Base-by-base conservation (phyloP, 176 grass and related monocot species). In the Saccharum spontaneum region DNA sequence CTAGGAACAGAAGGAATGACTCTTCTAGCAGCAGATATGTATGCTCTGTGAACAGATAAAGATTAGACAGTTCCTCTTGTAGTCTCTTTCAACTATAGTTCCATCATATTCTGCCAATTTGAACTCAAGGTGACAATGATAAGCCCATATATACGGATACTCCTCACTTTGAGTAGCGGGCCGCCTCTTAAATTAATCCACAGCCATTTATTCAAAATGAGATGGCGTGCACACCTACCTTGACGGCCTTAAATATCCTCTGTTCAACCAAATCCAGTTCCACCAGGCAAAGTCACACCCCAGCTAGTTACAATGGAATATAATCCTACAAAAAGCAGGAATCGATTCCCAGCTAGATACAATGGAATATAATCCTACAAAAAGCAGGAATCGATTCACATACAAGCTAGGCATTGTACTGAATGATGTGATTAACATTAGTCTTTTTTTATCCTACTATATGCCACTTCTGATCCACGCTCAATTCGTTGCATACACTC, bases 1-100 rank as follows among this genome's bases (percentile, higher is more conserved):
- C 76, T 70, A 73, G 97, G 97, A 73, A 99, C 90, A 79, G 86
- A 99, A 78, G 97, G 97, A 73, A 82, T 70, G 41, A 97, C 72
- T 84, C 94, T 92, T 80, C 97, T 91, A 15, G 97, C 97, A 79
- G 97, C 90, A 84, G 97, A 99, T 86, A 99, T 99, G 48, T 99
- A 99, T 50, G 97, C 94, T 71, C 97, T 98, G 91, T 83, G 96
- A 70, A 76, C 64, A 84, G 55, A 76, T 76, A 11, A 86, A 78
- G 64, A 79, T 67, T 84, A 86, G 59, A 44, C 24, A 79, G 5
- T 66, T 67, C 11, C 39, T 79, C 24, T 4, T 31, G 2, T 30
- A 30, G 37, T 23, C 4, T 78, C 23, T 9, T 65, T 16, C 14
- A 65, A 30, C 14, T 36, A 41, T 45, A 26, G 45, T 26, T 31